Evolutionary conservation across 1,284 basidiomycete genomes (phyloP).

Genomic region (Coriolopsis trogii): DNA sequence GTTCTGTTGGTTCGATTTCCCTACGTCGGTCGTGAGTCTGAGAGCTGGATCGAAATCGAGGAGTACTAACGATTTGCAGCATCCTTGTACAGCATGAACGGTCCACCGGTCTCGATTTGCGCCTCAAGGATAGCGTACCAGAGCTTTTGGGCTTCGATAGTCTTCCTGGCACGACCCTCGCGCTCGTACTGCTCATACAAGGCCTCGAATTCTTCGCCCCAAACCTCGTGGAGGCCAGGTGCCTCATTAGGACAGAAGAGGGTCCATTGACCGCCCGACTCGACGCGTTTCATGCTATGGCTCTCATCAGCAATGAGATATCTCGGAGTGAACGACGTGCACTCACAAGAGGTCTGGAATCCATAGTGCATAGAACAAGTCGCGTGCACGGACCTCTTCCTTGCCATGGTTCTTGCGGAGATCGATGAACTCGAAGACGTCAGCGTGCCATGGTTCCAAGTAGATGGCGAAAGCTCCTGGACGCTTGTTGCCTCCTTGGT

Average conservation of each 20-base stretch:
- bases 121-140: slow-evolving; percentile 98
- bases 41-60: neutral
- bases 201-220: slow-evolving; percentile 90
- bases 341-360: slow-evolving; percentile 95
- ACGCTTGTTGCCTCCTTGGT: slow-evolving; percentile 99
- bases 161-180: slow-evolving; percentile 88
- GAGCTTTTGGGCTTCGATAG: slow-evolving; percentile 94
- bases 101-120: slow-evolving; percentile 97
- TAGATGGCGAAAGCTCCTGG: slow-evolving; percentile 99
- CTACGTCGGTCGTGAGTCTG: slow-evolving; percentile 39
- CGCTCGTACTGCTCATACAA: slow-evolving; percentile 92
- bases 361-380: slow-evolving; percentile 99
- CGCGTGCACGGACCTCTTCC: slow-evolving; percentile 96
- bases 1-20: slow-evolving; percentile 98
- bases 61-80: slow-evolving; percentile 72
- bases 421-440: slow-evolving; percentile 98
- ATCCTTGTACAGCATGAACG: slow-evolving; percentile 99
- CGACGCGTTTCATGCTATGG: slow-evolving; percentile 89
- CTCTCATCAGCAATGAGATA: neutral
- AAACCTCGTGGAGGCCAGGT: slow-evolving; percentile 88
- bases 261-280: slow-evolving; percentile 89
- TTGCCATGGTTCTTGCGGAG: slow-evolving; percentile 99
- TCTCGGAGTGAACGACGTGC: neutral
- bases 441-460: slow-evolving; percentile 97
- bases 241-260: slow-evolving; percentile 99